Evolutionary conservation across 2,329 filamentous ascomycete species (phyloP).

Genomic region (Phaeosphaeriaceae sp.): DNA sequence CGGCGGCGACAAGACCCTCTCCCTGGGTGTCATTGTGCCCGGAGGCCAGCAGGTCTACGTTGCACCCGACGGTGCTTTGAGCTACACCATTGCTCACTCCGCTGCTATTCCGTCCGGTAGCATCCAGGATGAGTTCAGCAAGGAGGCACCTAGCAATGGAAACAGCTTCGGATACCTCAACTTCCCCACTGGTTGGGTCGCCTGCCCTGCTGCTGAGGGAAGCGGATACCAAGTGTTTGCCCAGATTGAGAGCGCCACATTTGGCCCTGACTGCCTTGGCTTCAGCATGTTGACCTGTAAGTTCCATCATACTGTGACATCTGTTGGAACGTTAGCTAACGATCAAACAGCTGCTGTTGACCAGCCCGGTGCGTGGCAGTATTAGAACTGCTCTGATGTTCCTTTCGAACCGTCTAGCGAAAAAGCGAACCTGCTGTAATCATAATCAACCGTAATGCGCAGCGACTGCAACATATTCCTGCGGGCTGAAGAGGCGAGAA

Average conservation of each 20-base stretch:
- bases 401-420: constrained; percentile 3
- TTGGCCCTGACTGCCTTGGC: constrained; percentile 38
- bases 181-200: constrained; percentile 41
- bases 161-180: constrained; percentile 34
- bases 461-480: background rate
- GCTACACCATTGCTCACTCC: constrained; percentile 65
- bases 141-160: constrained; percentile 23
- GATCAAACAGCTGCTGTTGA: constrained; percentile 24
- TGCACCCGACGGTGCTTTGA: constrained; percentile 59
- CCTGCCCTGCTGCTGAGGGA: constrained; percentile 37
- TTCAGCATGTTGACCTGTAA: constrained; percentile 44
- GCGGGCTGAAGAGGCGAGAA: background rate
- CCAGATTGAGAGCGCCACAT: constrained; percentile 25
- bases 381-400: constrained; percentile 26
- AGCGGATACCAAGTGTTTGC: constrained; percentile 44
- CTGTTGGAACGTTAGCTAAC: constrained; percentile 13
- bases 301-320: constrained; percentile 7
- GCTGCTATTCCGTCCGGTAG: constrained; percentile 60
- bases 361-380: constrained; percentile 44
- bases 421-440: constrained; percentile 8
- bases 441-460: constrained; percentile 8
- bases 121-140: constrained; percentile 58
- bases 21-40: constrained; percentile 62
- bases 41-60: constrained; percentile 70
- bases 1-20: constrained; percentile 39